Evolutionary conservation across 2,329 filamentous ascomycete genomes (phyloP).

Genomic region (Leptosphaerulina australis): DNA sequence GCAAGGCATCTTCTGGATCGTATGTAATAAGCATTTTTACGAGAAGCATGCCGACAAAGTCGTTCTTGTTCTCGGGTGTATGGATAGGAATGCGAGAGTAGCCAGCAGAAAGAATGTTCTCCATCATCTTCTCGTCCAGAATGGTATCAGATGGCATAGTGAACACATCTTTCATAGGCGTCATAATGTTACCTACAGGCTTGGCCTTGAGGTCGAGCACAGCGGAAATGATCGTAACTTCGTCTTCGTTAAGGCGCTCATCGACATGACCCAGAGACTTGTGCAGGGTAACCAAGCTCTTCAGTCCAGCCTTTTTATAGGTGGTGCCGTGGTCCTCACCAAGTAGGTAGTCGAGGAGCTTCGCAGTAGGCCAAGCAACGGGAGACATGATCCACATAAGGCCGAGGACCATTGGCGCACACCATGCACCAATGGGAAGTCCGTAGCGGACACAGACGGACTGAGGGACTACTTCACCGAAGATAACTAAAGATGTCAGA

Average conservation of each 20-base stretch:
- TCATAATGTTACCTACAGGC: slow-evolving; percentile 94
- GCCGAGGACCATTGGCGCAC: slow-evolving; percentile 82
- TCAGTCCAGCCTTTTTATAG: slow-evolving; percentile 97
- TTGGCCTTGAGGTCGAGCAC: slow-evolving; percentile 97
- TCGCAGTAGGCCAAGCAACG: slow-evolving; percentile 91
- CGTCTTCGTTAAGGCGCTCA: slow-evolving; percentile 92
- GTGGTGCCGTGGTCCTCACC: slow-evolving; percentile 94
- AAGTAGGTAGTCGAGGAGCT: slow-evolving; percentile 89
- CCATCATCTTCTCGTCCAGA: slow-evolving; percentile 92
- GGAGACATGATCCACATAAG: slow-evolving; percentile 94
- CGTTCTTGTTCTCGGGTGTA: slow-evolving; percentile 77
- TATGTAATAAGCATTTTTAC: slow-evolving; percentile 99
- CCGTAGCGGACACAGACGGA: slow-evolving; percentile 96
- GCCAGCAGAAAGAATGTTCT: slow-evolving; percentile 87
- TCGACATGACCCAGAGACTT: slow-evolving; percentile 83
- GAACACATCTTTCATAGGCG: slow-evolving; percentile 96
- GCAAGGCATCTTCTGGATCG: slow-evolving; percentile 88
- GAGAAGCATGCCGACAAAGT: slow-evolving; percentile 96
- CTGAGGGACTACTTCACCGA: slow-evolving; percentile 94
- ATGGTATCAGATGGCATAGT: slow-evolving; percentile 95
- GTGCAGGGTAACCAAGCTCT: slow-evolving; percentile 94
- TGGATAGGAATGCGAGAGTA: slow-evolving; percentile 97
- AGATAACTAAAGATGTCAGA: slow-evolving; percentile 72
- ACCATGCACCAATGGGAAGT: slow-evolving; percentile 90
- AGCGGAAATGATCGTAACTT: slow-evolving; percentile 98